Evolutionary conservation across 2,329 filamentous ascomycete genomes (phyloP), one percentile per base, ranked within the genome.

Genomic region (Myriosclerotinia curreyana): DNA sequence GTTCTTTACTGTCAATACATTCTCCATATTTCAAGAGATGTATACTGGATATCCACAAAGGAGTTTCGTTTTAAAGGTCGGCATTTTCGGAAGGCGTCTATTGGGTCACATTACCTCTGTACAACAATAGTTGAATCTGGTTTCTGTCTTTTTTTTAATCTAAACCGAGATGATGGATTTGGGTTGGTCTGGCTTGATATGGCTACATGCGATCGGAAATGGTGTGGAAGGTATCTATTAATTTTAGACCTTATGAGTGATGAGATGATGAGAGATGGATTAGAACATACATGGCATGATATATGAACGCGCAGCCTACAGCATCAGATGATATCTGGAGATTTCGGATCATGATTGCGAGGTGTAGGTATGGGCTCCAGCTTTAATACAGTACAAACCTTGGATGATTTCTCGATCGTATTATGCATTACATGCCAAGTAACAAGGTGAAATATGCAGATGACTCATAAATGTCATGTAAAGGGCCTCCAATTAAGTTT

Each of bases 1-100:
- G 25, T 62, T 55, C 51, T 46, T 62, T 65, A 54, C 60, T 59
- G 44, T 64, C 28, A 42, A 60, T 53, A 51, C 46, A 60, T 60
- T 53, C 36, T 53, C 46, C 34, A 53, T 28, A 53, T 22, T 28
- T 60, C 22, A 40, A 11, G 46, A 53, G 46, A 54, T 49, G 42
- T 46, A 56, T 62, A 54, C 60, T 64, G 53, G 53, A 60, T 64
- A 60, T 60, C 53, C 25, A 44, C 46, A 20, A 34, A 46, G 60
- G 60, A 38, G 50, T 62, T 62, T 46, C 17, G 22, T 62, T 46
- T 55, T 38, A 55, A 46, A 40, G 44, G 58, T 60, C 20, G 36
- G 60, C 60, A 62, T 62, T 59, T 64, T 38, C 44, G 44, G n/a
- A 58, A 59, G 55, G 55, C 55, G 55, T 59, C 42, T 48, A 8